Base-by-base conservation (phyloP, 495 filamentous ascomycete species). In the Pseudotulostoma volvatum region DNA sequence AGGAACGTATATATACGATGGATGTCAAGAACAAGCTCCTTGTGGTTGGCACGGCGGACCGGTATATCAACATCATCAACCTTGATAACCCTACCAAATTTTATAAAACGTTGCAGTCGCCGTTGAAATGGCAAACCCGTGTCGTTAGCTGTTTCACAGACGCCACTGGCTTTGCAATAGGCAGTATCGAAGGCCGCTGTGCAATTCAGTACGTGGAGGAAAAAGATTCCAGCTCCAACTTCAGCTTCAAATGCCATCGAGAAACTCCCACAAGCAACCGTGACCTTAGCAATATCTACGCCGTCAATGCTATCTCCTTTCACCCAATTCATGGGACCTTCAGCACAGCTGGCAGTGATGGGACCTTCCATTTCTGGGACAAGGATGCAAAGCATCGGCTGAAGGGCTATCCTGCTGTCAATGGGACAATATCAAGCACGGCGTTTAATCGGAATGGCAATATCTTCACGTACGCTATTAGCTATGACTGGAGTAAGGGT, bases 401-500 rank as follows among this genome's bases (percentile, higher is more conserved):
- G 18, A 92, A 87, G 56, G 82, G 82, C 9, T 93, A 88, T 51
- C 84, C 85, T n/a, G 68, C 74, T 25, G 81, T 84, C 9, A 80
- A 81, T 14, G 84, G 79, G 4, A 77, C 77, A 34, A 86, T 95
- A 56, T 74, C 78, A 9, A 74, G 77, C 25, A 82, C 77, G 7
- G 74, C 66, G 4, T 95, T 94, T 68, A 81, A 80, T 53, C 60
- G 71, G 34, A 74, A 61, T 37, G 87, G 85, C 34, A 74, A 63
- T 46, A 81, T 88, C 46, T 92, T 93, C 51, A 86, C 84, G 13
- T 95, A 94, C 50, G 79, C 85, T 4, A 72, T 92, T 19, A 86
- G 81, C 49, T 95, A 95, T 48, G 87, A 95, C 62, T 95, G 87
- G 87, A 81, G 79, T 52, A 92, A 92, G 58, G 87, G 87, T 8